Evolutionary conservation across 225 moss, liverwort and hornwort genomes (phyloP).

Genomic region (Physcomitrellopsis africana): DNA sequence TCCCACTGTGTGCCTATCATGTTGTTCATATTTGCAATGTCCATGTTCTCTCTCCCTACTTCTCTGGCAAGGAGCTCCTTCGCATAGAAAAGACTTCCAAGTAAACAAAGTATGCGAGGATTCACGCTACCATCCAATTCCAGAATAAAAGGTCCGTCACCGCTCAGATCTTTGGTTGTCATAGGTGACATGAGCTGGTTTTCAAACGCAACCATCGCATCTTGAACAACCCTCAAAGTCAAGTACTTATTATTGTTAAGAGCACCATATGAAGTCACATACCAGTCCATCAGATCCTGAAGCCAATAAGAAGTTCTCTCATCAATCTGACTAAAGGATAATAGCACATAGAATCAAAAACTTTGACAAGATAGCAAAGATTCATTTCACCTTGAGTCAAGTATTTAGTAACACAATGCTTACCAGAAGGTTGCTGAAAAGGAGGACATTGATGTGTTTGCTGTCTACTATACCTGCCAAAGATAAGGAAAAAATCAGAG

Average conservation of each 20-base stretch:
- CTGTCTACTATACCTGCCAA: conserved; percentile 51
- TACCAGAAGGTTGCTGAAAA: conserved; percentile 58
- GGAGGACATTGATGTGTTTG: conserved; percentile 34
- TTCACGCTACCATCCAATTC: conserved; percentile 58
- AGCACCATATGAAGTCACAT: conserved; percentile 54
- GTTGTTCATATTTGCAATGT: conserved; percentile 59
- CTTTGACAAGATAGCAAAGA: conserved; percentile 9
- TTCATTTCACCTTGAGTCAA: conserved; percentile 7
- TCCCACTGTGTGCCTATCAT: conserved; percentile 71
- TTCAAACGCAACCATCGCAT: conserved; percentile 46
- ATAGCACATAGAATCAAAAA: conserved; percentile 12
- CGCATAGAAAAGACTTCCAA: conserved; percentile 71
- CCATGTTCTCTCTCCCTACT: conserved; percentile 31
- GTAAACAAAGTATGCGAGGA: conserved; percentile 53
- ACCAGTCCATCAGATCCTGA: conserved; percentile 95
- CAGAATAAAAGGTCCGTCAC: conserved; percentile 40
- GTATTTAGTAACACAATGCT: conserved; percentile 22
- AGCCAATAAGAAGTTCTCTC: conserved; percentile 26
- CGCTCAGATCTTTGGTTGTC: conserved; percentile 31
- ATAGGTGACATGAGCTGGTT: conserved; percentile 37
- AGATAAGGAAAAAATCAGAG: conserved; percentile 21
- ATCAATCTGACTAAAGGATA: conserved; percentile 9
- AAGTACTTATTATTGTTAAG: conserved; percentile 77
- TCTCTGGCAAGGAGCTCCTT: conserved; percentile 54
- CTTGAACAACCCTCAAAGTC: conserved; percentile 72